phyloP scores from a whole-genome alignment of 768 basidiomycete species.

The Macrolepiota dolichaula region DNA sequence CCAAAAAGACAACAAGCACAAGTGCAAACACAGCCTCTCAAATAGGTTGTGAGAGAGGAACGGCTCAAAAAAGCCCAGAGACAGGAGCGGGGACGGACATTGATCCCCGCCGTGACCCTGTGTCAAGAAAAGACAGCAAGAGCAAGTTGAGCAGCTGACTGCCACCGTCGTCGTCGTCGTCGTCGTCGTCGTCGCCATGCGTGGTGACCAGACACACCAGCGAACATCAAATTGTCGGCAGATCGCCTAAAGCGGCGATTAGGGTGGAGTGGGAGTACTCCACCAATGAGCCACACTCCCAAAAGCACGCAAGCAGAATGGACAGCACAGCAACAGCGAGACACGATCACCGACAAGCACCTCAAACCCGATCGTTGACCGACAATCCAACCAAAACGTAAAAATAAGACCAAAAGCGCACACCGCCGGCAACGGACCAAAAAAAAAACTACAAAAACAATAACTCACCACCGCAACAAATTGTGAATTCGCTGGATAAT shows the following conservation, averaged over 20 bases:
- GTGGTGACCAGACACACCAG: not conserved
- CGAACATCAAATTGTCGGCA: not conserved
- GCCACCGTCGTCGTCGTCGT: not conserved
- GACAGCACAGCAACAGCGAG: not conserved
- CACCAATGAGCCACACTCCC: not conserved
- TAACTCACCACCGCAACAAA: conserved; percentile 77
- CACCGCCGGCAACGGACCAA: not conserved
- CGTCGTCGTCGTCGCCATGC: not conserved
- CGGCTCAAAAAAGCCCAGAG: not conserved
- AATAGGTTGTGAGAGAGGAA: not conserved
- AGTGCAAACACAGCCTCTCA: not conserved
- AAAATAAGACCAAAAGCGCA: conserved; percentile 4
- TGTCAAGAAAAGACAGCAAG: not conserved
- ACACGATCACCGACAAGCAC: not conserved
- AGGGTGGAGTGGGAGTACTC: not conserved
- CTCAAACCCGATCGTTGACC: not conserved
- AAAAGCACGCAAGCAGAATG: not conserved
- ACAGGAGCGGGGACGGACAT: not conserved
- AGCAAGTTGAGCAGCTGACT: not conserved
- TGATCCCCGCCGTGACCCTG: not conserved
- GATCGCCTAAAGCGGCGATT: not conserved
- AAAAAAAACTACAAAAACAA: conserved; percentile 8
- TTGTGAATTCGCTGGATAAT: conserved; percentile 64
- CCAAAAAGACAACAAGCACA: not conserved
- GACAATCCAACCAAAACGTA: not conserved